Evolutionary conservation across 73 alveolate species (phyloP).

Genomic region (Tetrahymena malaccensis): DNA sequence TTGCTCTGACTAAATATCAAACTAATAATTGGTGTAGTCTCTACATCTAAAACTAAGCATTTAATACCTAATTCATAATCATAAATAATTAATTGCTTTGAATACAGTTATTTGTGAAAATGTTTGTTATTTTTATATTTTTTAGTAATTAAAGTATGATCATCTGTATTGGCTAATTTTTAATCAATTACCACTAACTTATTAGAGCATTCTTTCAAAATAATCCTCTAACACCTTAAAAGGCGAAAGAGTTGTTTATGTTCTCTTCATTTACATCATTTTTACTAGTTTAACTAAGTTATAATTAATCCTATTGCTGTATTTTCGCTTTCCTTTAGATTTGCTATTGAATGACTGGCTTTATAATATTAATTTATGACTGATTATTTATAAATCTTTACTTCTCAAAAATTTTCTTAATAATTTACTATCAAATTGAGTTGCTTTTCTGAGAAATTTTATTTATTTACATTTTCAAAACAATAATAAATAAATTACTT

Average conservation of each 20-base stretch:
- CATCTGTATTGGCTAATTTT: neutral
- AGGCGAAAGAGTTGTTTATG: neutral
- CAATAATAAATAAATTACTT: neutral
- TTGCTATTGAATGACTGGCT: neutral
- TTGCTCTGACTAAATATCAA: conserved; percentile 22
- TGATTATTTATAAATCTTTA: neutral
- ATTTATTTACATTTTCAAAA: neutral
- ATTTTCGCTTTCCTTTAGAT: too few relatives aligned
- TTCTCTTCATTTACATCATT: neutral
- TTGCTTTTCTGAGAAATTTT: neutral
- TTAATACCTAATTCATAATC: conserved; percentile 13
- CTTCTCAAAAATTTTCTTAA: neutral
- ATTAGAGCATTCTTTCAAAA: neutral
- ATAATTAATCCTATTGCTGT: neutral
- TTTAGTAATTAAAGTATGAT: neutral
- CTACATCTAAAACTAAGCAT: conserved; percentile 27
- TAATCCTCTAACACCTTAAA: neutral
- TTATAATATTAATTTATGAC: neutral
- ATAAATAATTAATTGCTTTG: neutral
- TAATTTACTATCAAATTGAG: neutral
- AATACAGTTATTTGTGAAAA: neutral
- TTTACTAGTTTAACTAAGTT: neutral
- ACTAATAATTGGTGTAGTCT: conserved; percentile 18
- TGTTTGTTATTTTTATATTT: neutral
- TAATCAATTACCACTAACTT: neutral